Conservation (phyloP, 1,284 basidiomycete genomes). For the Pseudozyma pruni region DNA sequence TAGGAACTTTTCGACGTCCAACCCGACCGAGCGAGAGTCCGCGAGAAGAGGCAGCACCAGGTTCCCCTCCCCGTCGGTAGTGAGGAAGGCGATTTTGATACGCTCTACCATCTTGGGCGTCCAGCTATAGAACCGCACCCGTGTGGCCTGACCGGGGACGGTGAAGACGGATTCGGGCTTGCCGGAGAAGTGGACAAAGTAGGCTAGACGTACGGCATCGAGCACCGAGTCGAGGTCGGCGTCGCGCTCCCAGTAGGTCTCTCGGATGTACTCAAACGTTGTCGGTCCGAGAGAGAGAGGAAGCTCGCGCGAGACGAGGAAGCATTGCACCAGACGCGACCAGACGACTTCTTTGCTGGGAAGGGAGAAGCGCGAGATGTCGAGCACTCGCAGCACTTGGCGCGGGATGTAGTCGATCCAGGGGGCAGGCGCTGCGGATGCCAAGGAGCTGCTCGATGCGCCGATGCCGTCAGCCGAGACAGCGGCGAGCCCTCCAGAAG, state of each 20-base stretch:
- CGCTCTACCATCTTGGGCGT: slow-evolving; percentile 39
- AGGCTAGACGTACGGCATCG: slow-evolving; percentile 48
- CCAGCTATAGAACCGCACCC: slow-evolving; percentile 30
- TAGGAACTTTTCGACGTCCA: slow-evolving; percentile 22
- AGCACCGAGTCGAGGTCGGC: slow-evolving; percentile 48
- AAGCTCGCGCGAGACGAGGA: slow-evolving; percentile 34
- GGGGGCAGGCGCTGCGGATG: slow-evolving; percentile 35
- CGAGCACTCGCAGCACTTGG: slow-evolving; percentile 37
- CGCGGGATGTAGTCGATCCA: slow-evolving; percentile 51
- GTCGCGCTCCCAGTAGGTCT: slow-evolving; percentile 55
- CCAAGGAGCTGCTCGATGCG: slow-evolving; percentile 13
- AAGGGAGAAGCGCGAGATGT: slow-evolving; percentile 42
- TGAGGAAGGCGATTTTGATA: slow-evolving; percentile 35
- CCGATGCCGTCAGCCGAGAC: slow-evolving; percentile 18
- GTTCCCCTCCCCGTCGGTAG: slow-evolving; percentile 4
- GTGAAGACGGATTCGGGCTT: slow-evolving; percentile 52
- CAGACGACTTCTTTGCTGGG: slow-evolving; percentile 54
- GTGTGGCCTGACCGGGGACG: slow-evolving; percentile 26
- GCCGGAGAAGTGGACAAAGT: slow-evolving; percentile 48
- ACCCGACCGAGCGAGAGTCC: background rate
- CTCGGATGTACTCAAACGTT: slow-evolving; percentile 49
- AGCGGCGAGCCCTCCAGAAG: slow-evolving; percentile 33
- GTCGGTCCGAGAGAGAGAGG: slow-evolving; percentile 49
- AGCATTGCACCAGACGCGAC: slow-evolving; percentile 42
- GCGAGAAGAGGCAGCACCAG: slow-evolving; percentile 28